Base-by-base conservation (phyloP, 305 asterid species). In the Ajuga reptans region DNA sequence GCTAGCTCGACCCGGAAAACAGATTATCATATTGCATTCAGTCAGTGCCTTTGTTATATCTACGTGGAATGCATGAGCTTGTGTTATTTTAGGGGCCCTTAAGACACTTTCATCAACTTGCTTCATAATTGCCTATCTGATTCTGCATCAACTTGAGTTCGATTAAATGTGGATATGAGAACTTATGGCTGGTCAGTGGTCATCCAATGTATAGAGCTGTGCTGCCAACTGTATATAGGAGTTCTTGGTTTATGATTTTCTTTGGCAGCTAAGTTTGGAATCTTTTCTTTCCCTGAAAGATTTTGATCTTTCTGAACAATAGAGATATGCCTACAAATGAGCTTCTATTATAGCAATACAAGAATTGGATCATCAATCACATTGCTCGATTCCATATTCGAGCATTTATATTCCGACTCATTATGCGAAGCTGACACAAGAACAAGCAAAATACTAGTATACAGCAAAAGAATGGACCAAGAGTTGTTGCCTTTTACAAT, bases 401-500 rank as follows among this genome's bases (percentile, higher is more conserved):
- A 69, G 41, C 57, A 39, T 68, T 55, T 52, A 63, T 21, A 51
- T 27, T 29, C 34, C 16, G 57, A 31, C 49, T 9, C 71, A 39
- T 29, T 42, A 36, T 29, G 15, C 59, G 15, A 49, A 59, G 52
- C 72, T 62, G 42, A 21, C 74, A 63, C 36, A 57, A 66, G 9
- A 41, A 45, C 33, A 15, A 2, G 55, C 3, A 54, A 27, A 69
- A 53, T 36, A 45, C 72, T 52, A 52, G 71, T 55, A 52, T 69
- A 68, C 31, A 24, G 34, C 66, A 70, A 75, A 78, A 72, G 75
- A 76, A 77, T 79, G 62, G 74, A 59, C 46, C 68, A 63, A 62
- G 58, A 21, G 8, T 17, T 39, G 34, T 41, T 39, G 60, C 63
- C 68, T 72, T 66, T 15, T 49, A 50, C 4, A 72, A 61, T 64